Conservation (phyloP, 352 stramenopile species). For the Phytophthora crassamura region DNA sequence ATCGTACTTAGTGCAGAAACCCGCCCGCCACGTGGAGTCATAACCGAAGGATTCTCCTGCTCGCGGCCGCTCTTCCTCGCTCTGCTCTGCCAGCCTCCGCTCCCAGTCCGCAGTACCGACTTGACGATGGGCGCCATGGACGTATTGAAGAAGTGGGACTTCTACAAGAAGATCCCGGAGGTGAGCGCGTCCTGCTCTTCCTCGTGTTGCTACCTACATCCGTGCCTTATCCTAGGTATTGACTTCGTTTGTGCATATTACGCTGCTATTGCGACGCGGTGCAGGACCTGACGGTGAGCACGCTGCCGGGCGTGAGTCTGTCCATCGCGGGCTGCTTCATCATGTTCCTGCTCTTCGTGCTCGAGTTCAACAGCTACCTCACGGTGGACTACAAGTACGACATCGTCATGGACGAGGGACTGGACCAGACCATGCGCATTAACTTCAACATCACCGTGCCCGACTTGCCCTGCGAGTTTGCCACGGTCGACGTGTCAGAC, state of each 20-base stretch:
- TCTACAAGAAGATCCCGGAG: conserved; percentile 93
- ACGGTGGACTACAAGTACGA: conserved; percentile 89
- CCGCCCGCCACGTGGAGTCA: no score
- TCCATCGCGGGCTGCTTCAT: conserved; percentile 88
- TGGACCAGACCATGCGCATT: conserved; percentile 91
- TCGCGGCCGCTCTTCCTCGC: no score
- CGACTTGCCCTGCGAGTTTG: conserved; percentile 97
- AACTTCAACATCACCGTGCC: conserved; percentile 99
- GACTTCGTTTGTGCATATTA: not conserved
- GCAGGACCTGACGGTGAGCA: conserved; percentile 88
- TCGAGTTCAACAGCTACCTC: conserved; percentile 91
- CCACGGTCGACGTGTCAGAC: conserved; percentile 96
- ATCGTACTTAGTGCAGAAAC: no score
- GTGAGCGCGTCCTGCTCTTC: conserved; percentile 33
- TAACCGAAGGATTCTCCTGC: no score
- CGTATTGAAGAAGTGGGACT: conserved; percentile 92
- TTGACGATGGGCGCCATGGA: conserved; percentile 91
- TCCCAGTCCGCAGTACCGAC: no score
- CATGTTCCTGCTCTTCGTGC: conserved; percentile 91
- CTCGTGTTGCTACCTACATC: no score
- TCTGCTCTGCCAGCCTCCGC: no score
- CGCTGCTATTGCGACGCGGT: no score
- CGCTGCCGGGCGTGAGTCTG: conserved; percentile 83
- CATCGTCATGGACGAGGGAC: conserved; percentile 89
- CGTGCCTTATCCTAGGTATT: no score